phyloP scores from a whole-genome alignment of 83 land plant genomes.

The Picea mariana region DNA sequence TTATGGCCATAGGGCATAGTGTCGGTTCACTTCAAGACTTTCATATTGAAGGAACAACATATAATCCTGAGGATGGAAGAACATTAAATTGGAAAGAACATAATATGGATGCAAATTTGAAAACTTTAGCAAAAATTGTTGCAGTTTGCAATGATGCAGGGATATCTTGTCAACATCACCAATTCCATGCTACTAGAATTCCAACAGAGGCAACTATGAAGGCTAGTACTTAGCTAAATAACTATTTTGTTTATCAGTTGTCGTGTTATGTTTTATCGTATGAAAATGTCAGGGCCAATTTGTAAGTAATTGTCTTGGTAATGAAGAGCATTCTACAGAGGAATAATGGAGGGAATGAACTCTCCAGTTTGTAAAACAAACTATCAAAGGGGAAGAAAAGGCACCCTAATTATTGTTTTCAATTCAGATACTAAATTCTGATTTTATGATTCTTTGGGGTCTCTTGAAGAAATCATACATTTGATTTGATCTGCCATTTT shows the following conservation, averaged over 20 bases:
- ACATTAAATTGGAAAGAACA: too few species aligned
- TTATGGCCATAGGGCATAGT: too few species aligned
- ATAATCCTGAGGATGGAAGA: too few species aligned
- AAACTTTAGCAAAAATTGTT: too few species aligned
- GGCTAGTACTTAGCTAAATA: constrained; percentile 26
- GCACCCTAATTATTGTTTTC: background rate
- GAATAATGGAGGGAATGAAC: background rate
- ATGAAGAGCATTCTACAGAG: background rate
- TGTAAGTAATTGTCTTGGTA: background rate
- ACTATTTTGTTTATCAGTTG: background rate
- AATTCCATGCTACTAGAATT: constrained; percentile 77
- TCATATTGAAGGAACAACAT: too few species aligned
- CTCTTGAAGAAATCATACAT: too few species aligned
- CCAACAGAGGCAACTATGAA: constrained; percentile 97
- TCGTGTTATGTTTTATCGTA: background rate
- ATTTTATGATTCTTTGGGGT: background rate
- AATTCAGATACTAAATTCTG: too few species aligned
- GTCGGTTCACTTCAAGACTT: too few species aligned
- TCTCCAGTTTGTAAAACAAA: background rate
- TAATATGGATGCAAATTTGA: too few species aligned
- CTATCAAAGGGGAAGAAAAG: background rate
- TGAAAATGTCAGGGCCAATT: background rate
- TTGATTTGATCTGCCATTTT: background rate
- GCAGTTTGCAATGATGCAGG: too few species aligned
- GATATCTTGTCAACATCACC: constrained; percentile 34